Conservation (phyloP, 1,284 basidiomycete species). For the Rugiboletus extremiorientalis region DNA sequence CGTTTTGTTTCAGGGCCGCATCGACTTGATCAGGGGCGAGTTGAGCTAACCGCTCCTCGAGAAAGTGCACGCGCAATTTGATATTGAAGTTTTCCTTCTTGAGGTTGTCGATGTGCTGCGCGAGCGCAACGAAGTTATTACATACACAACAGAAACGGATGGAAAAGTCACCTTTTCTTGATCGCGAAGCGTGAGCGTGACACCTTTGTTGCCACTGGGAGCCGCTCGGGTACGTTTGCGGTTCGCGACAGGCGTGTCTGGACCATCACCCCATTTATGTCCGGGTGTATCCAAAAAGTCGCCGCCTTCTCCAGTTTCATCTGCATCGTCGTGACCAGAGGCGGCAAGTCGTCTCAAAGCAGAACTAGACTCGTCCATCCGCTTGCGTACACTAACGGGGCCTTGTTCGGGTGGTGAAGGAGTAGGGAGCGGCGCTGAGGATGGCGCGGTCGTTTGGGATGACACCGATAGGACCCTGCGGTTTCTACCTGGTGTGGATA, state of each 20-base stretch:
- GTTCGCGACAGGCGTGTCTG: constrained; percentile 47
- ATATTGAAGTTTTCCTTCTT: constrained; percentile 97
- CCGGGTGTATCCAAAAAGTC: constrained; percentile 56
- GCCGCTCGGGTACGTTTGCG: constrained; percentile 46
- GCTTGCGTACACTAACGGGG: constrained; percentile 19
- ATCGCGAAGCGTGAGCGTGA: constrained; percentile 82
- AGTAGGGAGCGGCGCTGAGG: constrained; percentile 52
- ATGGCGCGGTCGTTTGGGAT: constrained; percentile 52
- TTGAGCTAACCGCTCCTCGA: constrained; percentile 86
- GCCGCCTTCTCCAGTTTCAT: constrained; percentile 38
- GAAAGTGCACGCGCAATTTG: constrained; percentile 91
- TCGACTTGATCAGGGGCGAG: constrained; percentile 92
- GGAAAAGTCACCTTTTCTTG: constrained; percentile 81
- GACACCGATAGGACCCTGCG: constrained; percentile 53
- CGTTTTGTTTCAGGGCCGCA: constrained; percentile 89
- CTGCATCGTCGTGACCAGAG: constrained; percentile 38
- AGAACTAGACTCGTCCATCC: constrained; percentile 25
- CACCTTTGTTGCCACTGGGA: constrained; percentile 51
- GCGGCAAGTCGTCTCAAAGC: constrained; percentile 29
- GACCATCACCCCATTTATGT: constrained; percentile 51
- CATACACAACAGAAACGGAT: neutral
- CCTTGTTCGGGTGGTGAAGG: constrained; percentile 45
- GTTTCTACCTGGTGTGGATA: constrained; percentile 54
- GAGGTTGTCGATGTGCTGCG: constrained; percentile 86
- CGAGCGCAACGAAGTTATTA: neutral